Percentiles rank a stretch among this genome's conserved stretches.
Evolutionary conservation across 1,139 yeast genomes (phyloP).

Genomic region (Hanseniaspora uvarum): DNA sequence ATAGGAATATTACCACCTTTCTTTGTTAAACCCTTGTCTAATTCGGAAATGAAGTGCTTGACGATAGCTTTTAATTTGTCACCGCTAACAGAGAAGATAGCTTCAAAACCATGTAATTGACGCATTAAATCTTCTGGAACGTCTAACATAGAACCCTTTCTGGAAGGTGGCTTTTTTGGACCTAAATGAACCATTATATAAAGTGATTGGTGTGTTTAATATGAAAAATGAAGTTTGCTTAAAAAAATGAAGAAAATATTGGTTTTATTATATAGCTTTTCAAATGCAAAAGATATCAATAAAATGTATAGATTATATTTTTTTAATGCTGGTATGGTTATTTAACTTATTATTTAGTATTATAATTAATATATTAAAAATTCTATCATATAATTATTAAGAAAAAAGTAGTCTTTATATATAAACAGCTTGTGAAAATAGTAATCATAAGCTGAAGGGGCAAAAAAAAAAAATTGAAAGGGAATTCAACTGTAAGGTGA

Average conservation of each 20-base stretch:
- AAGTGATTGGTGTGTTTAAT: background rate
- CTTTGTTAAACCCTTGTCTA: slow-evolving; percentile 67
- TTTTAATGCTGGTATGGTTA: background rate
- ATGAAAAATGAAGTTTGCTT: background rate
- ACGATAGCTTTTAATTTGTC: slow-evolving; percentile 55
- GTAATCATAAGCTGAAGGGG: background rate
- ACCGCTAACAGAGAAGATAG: slow-evolving; percentile 52
- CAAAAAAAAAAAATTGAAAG: background rate
- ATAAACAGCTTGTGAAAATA: background rate
- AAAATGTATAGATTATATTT: background rate
- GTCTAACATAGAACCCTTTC: slow-evolving; percentile 71
- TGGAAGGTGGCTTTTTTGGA: slow-evolving; percentile 71
- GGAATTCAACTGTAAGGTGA: background rate
- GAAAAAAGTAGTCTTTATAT: background rate
- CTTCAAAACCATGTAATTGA: slow-evolving; percentile 50
- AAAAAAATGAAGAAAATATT: background rate
- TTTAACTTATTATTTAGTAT: no score
- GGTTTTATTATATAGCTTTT: background rate
- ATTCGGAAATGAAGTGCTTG: slow-evolving; percentile 58
- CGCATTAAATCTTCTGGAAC: slow-evolving; percentile 55
- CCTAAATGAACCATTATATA: slow-evolving; percentile 69
- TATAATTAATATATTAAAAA: no score
- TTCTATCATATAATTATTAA: no score
- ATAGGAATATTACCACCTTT: slow-evolving; percentile 81
- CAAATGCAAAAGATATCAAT: background rate